Percentiles rank a stretch among this genome's conserved stretches.
phyloP scores from a whole-genome alignment of 352 stramenopile genomes.

The Phytopythium sindhum region DNA sequence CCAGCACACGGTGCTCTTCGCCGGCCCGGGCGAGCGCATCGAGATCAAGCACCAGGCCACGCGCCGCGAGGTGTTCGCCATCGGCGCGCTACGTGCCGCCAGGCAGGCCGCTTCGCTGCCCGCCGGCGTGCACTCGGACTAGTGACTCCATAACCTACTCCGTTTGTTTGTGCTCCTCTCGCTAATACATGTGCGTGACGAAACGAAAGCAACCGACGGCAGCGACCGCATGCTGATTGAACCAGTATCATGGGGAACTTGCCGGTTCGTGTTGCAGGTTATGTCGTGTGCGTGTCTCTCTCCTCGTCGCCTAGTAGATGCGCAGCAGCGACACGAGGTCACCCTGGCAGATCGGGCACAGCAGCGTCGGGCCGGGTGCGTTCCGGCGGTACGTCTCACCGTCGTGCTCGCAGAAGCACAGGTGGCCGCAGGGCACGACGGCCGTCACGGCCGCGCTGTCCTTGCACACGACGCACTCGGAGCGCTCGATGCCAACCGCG shows the following conservation, averaged over 20 bases:
- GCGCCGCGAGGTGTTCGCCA: slow-evolving; percentile 78
- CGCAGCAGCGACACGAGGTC: slow-evolving; percentile 72
- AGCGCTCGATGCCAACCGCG: slow-evolving; percentile 51
- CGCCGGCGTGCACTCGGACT: slow-evolving; percentile 66
- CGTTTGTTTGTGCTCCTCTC: neutral
- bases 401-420: slow-evolving; percentile 85
- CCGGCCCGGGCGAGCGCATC: slow-evolving; percentile 71
- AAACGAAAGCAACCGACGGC: no score
- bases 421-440: slow-evolving; percentile 76
- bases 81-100: slow-evolving; percentile 63
- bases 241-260: no score
- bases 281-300: neutral
- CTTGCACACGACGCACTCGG: slow-evolving; percentile 81
- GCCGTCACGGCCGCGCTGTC: slow-evolving; percentile 67
- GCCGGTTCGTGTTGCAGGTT: neutral
- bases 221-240: no score
- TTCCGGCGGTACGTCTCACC: slow-evolving; percentile 62
- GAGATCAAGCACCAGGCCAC: slow-evolving; percentile 84
- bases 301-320: neutral
- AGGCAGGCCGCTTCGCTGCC: slow-evolving; percentile 44
- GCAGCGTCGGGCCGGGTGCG: slow-evolving; percentile 34
- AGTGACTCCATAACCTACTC: slow-evolving; percentile 5
- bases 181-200: neutral
- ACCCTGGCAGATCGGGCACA: slow-evolving; percentile 77
- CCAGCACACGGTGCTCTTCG: slow-evolving; percentile 81